phyloP scores from a whole-genome alignment of 371 early-diverging fungal species.

The Globomyces sp. region DNA sequence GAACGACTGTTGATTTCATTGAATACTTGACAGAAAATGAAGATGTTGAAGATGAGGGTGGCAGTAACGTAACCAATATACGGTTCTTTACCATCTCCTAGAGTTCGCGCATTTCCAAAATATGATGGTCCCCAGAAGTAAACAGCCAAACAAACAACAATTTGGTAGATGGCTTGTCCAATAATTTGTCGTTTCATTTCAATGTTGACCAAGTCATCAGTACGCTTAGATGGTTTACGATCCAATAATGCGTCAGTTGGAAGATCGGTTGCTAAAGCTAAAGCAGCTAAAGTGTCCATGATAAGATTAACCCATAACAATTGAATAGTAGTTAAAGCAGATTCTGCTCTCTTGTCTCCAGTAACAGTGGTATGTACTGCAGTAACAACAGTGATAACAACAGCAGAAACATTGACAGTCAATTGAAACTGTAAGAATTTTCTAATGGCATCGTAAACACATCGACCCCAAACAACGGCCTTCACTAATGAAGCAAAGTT shows the following conservation, averaged over 20 bases:
- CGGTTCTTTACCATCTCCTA: conserved; percentile 5
- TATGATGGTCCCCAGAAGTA: conserved; percentile 29
- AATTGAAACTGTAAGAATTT: conserved; percentile 97
- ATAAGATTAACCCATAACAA: conserved; percentile 75
- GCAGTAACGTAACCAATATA: conserved; percentile 14
- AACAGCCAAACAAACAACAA: conserved; percentile 25
- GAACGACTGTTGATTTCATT: conserved; percentile 59
- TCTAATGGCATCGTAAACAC: conserved; percentile 90
- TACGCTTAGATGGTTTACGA: conserved; percentile 66
- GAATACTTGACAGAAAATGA: conserved; percentile 95
- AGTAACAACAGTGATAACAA: conserved; percentile 33
- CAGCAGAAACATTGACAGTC: conserved; percentile 87
- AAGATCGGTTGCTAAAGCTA: conserved; percentile 80
- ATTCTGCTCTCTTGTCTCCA: conserved; percentile 16
- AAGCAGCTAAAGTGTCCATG: conserved; percentile 83
- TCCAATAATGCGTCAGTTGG: conserved; percentile 71
- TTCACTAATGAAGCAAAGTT: conserved; percentile 80
- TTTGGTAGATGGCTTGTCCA: conserved; percentile 81
- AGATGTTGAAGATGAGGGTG: conserved; percentile 91
- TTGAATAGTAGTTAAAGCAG: conserved; percentile 60
- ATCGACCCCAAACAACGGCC: conserved; percentile 90
- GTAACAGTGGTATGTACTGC: conserved; percentile 29
- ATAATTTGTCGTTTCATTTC: conserved; percentile 90
- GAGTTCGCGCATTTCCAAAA: neutral
- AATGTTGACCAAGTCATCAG: conserved; percentile 75